These are phyloP conservation scores for Picocystis sp. DNA, from an alignment of 163 green algal genomes.

Conservation along the genomic window DNA sequence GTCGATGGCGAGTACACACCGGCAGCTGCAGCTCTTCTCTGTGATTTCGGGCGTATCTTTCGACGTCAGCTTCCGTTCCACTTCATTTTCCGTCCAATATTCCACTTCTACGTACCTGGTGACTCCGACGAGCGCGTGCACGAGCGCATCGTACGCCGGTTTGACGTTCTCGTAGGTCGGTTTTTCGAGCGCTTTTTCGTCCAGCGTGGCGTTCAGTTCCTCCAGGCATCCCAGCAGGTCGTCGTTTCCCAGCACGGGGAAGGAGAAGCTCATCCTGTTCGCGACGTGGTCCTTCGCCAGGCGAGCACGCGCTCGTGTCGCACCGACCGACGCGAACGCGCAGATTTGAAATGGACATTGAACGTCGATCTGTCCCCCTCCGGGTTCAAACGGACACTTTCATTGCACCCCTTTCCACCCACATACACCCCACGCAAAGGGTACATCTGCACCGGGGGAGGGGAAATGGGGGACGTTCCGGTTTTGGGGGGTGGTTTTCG, in stretches of 20 bases:
- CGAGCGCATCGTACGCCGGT: slow-evolving; percentile 56
- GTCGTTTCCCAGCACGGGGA: slow-evolving; percentile 48
- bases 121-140: slow-evolving; percentile 54
- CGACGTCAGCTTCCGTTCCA: too few species aligned
- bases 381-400: too few species aligned
- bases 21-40: slow-evolving; percentile 82
- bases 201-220: slow-evolving; percentile 60
- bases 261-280: slow-evolving; percentile 27
- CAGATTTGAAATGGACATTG: too few species aligned
- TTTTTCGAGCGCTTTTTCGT: slow-evolving; percentile 49
- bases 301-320: too few species aligned
- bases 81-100: background rate
- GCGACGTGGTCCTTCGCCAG: too few species aligned
- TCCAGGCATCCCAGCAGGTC: slow-evolving; percentile 64
- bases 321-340: too few species aligned
- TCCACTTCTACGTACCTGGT: slow-evolving; percentile 30
- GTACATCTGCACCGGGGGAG: too few species aligned
- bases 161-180: slow-evolving; percentile 58
- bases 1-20: slow-evolving; percentile 58
- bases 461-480: too few species aligned
- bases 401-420: too few species aligned
- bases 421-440: too few species aligned
- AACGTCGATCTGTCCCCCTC: too few species aligned
- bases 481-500: too few species aligned
- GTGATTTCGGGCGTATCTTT: background rate